Evolutionary conservation across 306 rosid species (phyloP).

Genomic region (Argentina anserina): DNA sequence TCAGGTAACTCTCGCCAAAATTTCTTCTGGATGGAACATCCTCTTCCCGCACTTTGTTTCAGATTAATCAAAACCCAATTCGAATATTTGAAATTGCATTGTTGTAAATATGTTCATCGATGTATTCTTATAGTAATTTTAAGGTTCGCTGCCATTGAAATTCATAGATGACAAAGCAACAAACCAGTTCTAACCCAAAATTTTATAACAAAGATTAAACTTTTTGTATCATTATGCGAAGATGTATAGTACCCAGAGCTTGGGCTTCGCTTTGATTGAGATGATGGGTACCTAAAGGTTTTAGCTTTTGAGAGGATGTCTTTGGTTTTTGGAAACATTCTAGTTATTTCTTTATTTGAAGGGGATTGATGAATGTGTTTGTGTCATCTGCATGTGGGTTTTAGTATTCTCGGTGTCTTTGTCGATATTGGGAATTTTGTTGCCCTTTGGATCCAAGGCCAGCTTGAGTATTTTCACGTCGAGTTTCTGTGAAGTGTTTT

Average conservation of each 20-base stretch:
- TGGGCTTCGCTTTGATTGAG: not conserved
- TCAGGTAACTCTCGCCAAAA: not conserved
- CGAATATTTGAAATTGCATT: not conserved
- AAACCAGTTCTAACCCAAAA: not conserved
- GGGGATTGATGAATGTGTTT: not conserved
- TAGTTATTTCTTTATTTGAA: not conserved
- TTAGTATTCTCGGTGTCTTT: not conserved
- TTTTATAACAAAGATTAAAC: not conserved
- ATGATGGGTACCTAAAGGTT: not conserved
- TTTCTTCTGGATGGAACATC: not conserved
- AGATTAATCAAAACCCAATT: not conserved
- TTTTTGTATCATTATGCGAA: not conserved
- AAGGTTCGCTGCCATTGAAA: not conserved
- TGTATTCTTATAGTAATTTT: not conserved
- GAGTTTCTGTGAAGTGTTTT: not conserved
- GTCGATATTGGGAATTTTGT: not conserved
- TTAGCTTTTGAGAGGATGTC: not conserved
- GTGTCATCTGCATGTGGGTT: not conserved
- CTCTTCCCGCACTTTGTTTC: not conserved
- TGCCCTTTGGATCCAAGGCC: not conserved
- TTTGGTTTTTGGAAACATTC: not conserved
- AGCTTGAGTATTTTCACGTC: not conserved
- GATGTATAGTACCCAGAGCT: not conserved
- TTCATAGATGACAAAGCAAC: not conserved
- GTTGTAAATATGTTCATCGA: not conserved